Percentiles rank a stretch among this genome's conserved stretches.
Evolutionary conservation across 306 rosid species (phyloP).

Genomic region (Lagenaria siceraria): DNA sequence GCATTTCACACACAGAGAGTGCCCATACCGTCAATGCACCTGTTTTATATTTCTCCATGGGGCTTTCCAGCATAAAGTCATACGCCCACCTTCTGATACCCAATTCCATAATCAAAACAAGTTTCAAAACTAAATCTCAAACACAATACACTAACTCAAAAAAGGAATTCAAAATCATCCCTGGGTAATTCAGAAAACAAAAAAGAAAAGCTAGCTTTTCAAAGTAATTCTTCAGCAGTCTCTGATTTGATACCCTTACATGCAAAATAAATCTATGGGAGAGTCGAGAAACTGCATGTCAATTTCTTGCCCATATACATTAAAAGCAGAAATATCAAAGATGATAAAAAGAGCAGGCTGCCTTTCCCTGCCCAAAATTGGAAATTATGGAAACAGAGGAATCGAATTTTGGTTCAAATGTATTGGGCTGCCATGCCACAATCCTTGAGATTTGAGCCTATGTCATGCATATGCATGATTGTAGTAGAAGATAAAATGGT

Average conservation of each 20-base stretch:
- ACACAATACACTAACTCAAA: background rate
- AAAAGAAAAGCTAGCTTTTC: background rate
- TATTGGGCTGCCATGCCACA: background rate
- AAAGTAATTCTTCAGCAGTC: background rate
- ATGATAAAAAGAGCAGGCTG: background rate
- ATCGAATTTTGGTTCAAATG: background rate
- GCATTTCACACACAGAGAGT: background rate
- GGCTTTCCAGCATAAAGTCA: background rate
- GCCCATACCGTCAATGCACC: background rate
- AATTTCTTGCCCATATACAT: background rate
- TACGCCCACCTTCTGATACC: background rate
- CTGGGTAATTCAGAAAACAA: background rate
- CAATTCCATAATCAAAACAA: background rate
- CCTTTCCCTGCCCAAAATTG: slow-evolving; percentile 2
- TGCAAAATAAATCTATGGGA: background rate
- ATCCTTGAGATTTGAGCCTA: slow-evolving; percentile 1
- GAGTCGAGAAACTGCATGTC: background rate
- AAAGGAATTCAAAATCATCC: background rate
- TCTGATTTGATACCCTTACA: background rate
- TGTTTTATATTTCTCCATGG: background rate
- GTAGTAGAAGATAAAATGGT: background rate
- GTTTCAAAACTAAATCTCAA: background rate
- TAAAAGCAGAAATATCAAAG: background rate
- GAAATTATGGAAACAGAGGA: background rate
- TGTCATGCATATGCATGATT: slow-evolving; percentile 3